phyloP scores from a whole-genome alignment of 2,329 filamentous ascomycete species.

The Penicillium sp. region DNA sequence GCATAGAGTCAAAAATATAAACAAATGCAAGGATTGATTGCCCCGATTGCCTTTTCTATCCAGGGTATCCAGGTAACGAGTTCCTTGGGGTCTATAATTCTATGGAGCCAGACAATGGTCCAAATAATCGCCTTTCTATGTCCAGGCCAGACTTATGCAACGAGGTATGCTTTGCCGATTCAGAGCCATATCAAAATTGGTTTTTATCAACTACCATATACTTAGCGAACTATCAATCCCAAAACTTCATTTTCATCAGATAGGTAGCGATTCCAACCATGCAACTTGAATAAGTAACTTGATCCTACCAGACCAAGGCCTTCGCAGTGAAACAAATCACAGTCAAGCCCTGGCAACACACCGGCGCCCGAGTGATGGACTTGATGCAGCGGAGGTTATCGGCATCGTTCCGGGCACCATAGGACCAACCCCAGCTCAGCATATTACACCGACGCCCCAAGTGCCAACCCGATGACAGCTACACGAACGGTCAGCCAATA shows the following conservation, averaged over 20 bases:
- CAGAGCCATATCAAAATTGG: neutral
- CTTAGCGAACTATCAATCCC: neutral
- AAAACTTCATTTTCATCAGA: neutral
- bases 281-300: neutral
- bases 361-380: neutral
- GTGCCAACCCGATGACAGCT: neutral
- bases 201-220: neutral
- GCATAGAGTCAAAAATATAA: neutral
- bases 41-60: neutral
- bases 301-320: neutral
- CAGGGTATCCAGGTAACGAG: neutral
- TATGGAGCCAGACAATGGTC: too few relatives aligned
- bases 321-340: neutral
- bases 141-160: neutral
- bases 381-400: neutral
- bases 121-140: neutral
- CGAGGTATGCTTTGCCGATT: neutral
- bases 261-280: neutral
- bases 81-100: too few relatives aligned
- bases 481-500: neutral
- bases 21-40: neutral
- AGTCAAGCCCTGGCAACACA: neutral
- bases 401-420: neutral
- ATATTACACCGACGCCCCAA: neutral
- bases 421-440: neutral